Evolutionary conservation across 2,329 filamentous ascomycete species (phyloP), one percentile per base, ranked within the genome.

Genomic region (Periconia sp.): DNA sequence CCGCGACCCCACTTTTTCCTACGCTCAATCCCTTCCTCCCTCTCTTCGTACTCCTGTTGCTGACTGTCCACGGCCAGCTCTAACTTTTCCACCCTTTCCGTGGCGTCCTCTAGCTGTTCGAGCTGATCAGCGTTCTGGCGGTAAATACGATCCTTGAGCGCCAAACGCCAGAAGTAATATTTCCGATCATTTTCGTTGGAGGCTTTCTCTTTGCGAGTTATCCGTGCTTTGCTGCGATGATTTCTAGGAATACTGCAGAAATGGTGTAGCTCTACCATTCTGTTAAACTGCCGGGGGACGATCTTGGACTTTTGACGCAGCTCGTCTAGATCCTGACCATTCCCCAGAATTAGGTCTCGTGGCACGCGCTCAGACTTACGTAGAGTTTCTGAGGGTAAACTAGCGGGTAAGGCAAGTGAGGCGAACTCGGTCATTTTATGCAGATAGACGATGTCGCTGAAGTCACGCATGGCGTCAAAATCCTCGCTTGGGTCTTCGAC

Each of bases 401-500:
- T 75, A 2, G 82, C 80, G 6, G 88, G 73, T n/a, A 77, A 35
- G 15, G 65, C 76, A 7, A 91, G 75, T 0, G 76, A 69, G 2
- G 75, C 73, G 66, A 90, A 90, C 9, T 83, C 80, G 0, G 85
- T 79, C 17, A 79, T 76, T 9, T 74, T 76, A 50, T 84, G 84
- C 3, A 94, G 78, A 60, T 85, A 86, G 5, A 79, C 76, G 31
- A 93, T 77, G 64, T 95, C 91, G 62, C 85, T 87, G 48, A 88
- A 78, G 68, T 94, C 90, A 60, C 91, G 84, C 64, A 95, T 79
- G 54, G 91, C 85, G 66, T 94, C 90, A 62, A 95, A 95, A 1
- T 83, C 85, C 68, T 93, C 90, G 66, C 90, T 97, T 0, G 94
- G 95, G 57, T 97, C 93, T 75, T 99, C 94, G 6, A 99, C 87